Evolutionary conservation across 345 rosid genomes (phyloP).

Genomic region (Aquilaria sinensis): DNA sequence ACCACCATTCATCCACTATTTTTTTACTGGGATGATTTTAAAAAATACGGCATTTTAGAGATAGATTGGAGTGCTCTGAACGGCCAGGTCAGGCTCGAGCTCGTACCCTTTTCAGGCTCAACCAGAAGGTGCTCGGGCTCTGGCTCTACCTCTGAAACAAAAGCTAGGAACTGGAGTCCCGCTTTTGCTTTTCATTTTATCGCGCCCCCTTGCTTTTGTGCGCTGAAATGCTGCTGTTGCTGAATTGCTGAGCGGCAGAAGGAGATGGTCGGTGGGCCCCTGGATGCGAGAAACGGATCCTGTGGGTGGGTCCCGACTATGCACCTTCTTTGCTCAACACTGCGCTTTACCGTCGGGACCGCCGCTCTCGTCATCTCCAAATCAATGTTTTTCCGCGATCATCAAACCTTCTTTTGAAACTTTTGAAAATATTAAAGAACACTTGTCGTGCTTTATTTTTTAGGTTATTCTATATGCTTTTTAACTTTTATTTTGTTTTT

Average conservation of each 20-base stretch:
- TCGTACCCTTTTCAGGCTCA: background rate
- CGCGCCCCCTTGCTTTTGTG: background rate
- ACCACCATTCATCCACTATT: background rate
- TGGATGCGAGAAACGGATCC: too few species aligned
- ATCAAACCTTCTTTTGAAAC: too few species aligned
- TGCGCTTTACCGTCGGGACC: slow-evolving; percentile 21
- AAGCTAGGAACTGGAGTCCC: background rate
- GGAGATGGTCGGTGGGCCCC: slow-evolving; percentile 10
- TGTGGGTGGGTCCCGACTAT: slow-evolving; percentile 26
- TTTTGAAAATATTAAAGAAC: too few species aligned
- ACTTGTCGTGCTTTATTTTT: too few species aligned
- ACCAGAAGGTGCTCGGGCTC: background rate
- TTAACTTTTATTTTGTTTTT: too few species aligned
- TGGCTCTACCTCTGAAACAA: background rate
- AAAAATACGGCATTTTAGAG: background rate
- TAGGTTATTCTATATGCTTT: too few species aligned
- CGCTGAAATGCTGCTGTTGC: background rate
- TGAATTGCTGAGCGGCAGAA: background rate
- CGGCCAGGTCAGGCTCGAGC: slow-evolving; percentile 6
- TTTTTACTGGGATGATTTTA: background rate
- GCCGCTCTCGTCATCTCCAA: background rate
- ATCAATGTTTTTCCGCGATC: too few species aligned
- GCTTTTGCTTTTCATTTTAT: slow-evolving; percentile 6
- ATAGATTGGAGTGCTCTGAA: background rate
- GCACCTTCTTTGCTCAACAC: slow-evolving; percentile 56